Evolutionary conservation across 2,329 filamentous ascomycete species (phyloP), one percentile per base, ranked within the genome.

Genomic region (Exophiala mesophila): DNA sequence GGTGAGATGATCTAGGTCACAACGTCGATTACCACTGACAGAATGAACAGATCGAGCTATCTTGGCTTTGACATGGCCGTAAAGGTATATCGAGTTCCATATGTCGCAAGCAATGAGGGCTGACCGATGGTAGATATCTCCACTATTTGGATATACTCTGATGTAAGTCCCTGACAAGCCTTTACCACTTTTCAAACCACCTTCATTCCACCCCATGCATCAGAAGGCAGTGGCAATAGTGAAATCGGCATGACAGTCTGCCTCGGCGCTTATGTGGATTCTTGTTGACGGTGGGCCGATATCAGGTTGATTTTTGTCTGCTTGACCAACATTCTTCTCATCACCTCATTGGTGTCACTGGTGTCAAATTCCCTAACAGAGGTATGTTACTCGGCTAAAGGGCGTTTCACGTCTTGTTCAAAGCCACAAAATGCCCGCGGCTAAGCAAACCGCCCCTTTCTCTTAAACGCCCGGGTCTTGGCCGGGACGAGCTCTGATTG

Each of bases 241-340:
- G n/a, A n/a, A n/a, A n/a, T n/a, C n/a, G n/a, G n/a, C n/a, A n/a
- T n/a, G 28, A 16, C 17, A 37, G 17, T 37, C 39, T 38, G 34
- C 49, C 39, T 29, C 12, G 23, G 38, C 41, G 38, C 41, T 35
- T 36, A 36, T 18, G 3, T 15, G 26, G 34, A 10, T 12, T 8
- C 20, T 15, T 7, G 8, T n/a, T n/a, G n/a, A n/a, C n/a, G n/a
- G n/a, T n/a, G n/a, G n/a, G n/a, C n/a, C n/a, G n/a, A n/a, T n/a
- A n/a, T n/a, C 51, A 69, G 66, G 74, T 63, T 81, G 40, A 64
- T 78, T 41, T 81, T 80, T 49, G 70, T 80, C 30, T 73, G 71
- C 42, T 64, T 81, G 62, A 80, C 76, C 38, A 80, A 80, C 52
- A 74, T 80, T 36, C 63, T 80, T 13, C 65, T 80, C 43, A 72